phyloP scores from a whole-genome alignment of 2,329 filamentous ascomycete genomes.

The Venturiaceae sp. region DNA sequence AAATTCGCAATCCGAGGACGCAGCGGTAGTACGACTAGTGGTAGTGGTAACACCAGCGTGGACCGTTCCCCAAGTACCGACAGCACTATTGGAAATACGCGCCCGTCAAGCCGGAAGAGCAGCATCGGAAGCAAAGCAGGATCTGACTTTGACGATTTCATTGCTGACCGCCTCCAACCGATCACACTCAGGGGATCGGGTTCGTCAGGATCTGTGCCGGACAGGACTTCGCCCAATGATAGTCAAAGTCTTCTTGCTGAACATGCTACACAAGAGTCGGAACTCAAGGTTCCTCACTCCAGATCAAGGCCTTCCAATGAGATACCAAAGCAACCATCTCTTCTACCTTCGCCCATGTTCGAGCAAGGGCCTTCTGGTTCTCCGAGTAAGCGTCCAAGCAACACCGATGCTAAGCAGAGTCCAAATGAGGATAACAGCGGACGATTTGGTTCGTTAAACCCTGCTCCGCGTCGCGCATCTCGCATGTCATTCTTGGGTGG shows the following conservation, averaged over 20 bases:
- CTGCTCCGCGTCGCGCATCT: constrained; percentile 1
- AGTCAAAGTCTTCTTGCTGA: neutral
- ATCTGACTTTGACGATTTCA: constrained; percentile 34
- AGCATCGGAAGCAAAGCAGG: constrained; percentile 28
- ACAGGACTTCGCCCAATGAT: neutral
- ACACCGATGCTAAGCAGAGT: neutral
- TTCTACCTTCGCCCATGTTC: constrained; percentile 8
- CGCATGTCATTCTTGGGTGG: constrained; percentile 5
- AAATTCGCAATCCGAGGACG: constrained; percentile 52
- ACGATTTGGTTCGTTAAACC: neutral
- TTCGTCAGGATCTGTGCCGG: constrained; percentile 19
- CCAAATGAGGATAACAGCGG: neutral
- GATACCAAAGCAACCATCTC: neutral
- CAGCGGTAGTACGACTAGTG: constrained; percentile 49
- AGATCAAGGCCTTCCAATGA: neutral
- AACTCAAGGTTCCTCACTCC: neutral
- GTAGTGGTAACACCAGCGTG: constrained; percentile 28
- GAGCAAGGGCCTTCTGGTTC: constrained; percentile 1
- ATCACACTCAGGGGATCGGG: constrained; percentile 34
- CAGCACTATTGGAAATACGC: constrained; percentile 26
- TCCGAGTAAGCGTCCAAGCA: neutral
- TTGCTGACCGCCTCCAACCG: constrained; percentile 33
- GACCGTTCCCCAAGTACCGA: constrained; percentile 35
- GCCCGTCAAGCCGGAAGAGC: constrained; percentile 29
- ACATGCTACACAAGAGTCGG: neutral